Base-by-base conservation (phyloP, 805 yeast genomes). In the Phaffomyces opuntiae region DNA sequence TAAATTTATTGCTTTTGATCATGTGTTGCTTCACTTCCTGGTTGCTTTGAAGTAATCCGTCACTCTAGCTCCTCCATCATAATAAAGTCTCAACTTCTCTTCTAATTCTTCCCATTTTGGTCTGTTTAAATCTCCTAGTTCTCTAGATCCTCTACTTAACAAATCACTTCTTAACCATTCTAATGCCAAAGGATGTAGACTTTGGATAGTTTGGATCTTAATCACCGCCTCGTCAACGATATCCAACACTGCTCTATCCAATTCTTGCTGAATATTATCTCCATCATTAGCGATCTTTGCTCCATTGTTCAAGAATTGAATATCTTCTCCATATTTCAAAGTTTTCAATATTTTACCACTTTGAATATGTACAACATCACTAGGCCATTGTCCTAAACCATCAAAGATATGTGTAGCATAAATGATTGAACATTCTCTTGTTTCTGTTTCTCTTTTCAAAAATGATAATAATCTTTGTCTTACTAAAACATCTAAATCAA, bases 321-420 rank as follows among this genome's bases (percentile, higher is more conserved):
- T 57, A 36, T 70, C 68, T 9, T 53, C 42, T 1, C 58, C 55
- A 44, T 57, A 65, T n/a, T 65, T 59, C 32, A 67, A 47, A 36
- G 62, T 67, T 24, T 61, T 59, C 9, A 71, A 52, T 9, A 78
- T 72, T 24, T 64, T 61, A 1, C 98, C 97, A 44, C 78, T 75
- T 54, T 76, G 80, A 51, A 93, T 68, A 63, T 93, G 99, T 13
- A 82, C 72, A 9, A 93, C 70, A 44, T 84, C 72, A 35, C 95
- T 85, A 27, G 97, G 95, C 96, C 98, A 93, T 40, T 74, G 72
- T 13, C 87, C 88, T 47, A 93, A 74, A 0, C 99, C 99, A 58
- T 93, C 99, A 63, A 93, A 93, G 40, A 93, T 93, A 59, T 93
- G 99, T 0, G 99, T 93, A 3, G 98, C 93, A 61, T 93, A 93